Evolutionary conservation across 1,284 basidiomycete species (phyloP).

Genomic region (Abortiporus biennis): DNA sequence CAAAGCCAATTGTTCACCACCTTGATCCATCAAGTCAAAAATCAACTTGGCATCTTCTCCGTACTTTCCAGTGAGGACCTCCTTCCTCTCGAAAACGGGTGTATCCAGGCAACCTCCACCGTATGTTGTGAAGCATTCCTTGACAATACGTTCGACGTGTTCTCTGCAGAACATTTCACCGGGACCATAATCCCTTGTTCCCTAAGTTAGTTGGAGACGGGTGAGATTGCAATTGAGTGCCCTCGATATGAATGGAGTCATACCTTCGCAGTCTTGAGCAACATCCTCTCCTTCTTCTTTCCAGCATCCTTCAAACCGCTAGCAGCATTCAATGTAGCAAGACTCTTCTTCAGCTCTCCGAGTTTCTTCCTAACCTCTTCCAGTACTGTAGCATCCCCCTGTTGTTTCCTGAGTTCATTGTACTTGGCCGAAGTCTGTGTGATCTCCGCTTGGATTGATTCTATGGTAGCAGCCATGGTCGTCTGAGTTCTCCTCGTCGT

Average conservation of each 20-base stretch:
- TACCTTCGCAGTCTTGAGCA: slow-evolving; percentile 82
- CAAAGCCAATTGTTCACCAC: slow-evolving; percentile 94
- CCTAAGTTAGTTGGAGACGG: slow-evolving; percentile 43
- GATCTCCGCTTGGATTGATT: slow-evolving; percentile 43
- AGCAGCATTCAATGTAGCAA: slow-evolving; percentile 39
- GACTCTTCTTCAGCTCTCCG: slow-evolving; percentile 58
- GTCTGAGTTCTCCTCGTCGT: neutral
- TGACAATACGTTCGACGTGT: slow-evolving; percentile 86
- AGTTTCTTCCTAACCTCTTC: slow-evolving; percentile 65
- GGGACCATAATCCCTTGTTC: slow-evolving; percentile 94
- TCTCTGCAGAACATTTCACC: slow-evolving; percentile 92
- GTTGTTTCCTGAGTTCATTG: slow-evolving; percentile 52
- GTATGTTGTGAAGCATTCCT: slow-evolving; percentile 84
- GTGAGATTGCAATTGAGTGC: slow-evolving; percentile 9
- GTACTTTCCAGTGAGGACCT: slow-evolving; percentile 93
- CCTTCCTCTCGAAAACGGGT: slow-evolving; percentile 96
- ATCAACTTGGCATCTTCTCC: slow-evolving; percentile 98
- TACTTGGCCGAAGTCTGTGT: slow-evolving; percentile 45
- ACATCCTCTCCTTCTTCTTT: slow-evolving; percentile 61
- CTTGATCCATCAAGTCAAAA: slow-evolving; percentile 97
- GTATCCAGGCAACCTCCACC: slow-evolving; percentile 95
- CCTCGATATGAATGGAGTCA: slow-evolving; percentile 18
- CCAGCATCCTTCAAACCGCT: slow-evolving; percentile 30
- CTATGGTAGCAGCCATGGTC: slow-evolving; percentile 21
- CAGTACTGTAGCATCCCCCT: slow-evolving; percentile 38